These are phyloP conservation scores for Aspergillus intermedius DNA, from an alignment of 2,329 filamentous ascomycete species.

Conservation along the genomic window DNA sequence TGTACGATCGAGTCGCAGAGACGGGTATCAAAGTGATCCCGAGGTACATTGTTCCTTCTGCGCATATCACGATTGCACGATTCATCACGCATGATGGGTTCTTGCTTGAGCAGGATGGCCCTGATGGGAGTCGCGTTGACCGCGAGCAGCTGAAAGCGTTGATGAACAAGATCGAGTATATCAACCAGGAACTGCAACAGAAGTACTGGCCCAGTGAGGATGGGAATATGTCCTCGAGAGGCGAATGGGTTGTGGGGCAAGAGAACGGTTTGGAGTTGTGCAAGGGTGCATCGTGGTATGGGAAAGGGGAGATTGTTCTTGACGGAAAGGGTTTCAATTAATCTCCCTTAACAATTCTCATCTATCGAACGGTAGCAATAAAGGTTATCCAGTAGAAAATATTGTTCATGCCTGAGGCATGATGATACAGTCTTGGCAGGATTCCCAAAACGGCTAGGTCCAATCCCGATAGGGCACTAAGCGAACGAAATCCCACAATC, in stretches of 20 bases:
- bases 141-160: conserved; percentile 56
- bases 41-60: conserved; percentile 81
- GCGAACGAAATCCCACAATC: conserved; percentile 42
- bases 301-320: conserved; percentile 64
- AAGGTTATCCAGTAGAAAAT: not conserved
- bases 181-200: conserved; percentile 67
- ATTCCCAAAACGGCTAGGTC: conserved; percentile 23
- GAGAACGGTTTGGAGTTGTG: conserved; percentile 73
- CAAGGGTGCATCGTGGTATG: conserved; percentile 78
- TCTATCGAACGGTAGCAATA: not conserved
- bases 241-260: conserved; percentile 83
- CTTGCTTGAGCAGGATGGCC: conserved; percentile 24
- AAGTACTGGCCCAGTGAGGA: conserved; percentile 60
- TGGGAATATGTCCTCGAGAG: conserved; percentile 40
- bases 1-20: conserved; percentile 57
- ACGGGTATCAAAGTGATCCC: conserved; percentile 66
- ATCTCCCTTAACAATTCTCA: too few relatives aligned
- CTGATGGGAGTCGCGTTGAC: conserved; percentile 29
- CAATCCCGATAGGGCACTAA: conserved; percentile 34
- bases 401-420: conserved; percentile 14
- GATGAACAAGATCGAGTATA: conserved; percentile 63
- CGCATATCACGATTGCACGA: conserved; percentile 79
- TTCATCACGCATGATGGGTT: conserved; percentile 65
- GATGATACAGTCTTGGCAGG: conserved; percentile 11
- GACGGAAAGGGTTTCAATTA: conserved; percentile 41